Evolutionary conservation across 169 alveolate genomes (phyloP).

Genomic region (Plasmodium vivax): DNA sequence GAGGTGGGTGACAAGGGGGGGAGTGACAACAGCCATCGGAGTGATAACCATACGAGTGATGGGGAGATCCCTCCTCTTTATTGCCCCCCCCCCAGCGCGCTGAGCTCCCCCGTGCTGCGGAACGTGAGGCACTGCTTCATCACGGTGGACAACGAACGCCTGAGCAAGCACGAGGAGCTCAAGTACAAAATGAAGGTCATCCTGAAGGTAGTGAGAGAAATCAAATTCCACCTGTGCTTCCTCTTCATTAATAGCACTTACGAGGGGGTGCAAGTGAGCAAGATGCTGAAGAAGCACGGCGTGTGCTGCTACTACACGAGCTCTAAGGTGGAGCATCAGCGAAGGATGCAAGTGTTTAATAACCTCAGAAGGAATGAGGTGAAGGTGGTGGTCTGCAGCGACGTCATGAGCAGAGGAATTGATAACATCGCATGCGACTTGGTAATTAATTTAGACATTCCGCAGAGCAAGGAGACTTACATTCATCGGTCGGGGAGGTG

Average conservation of each 20-base stretch:
- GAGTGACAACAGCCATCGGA: too few relatives aligned
- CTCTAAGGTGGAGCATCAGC: constrained; percentile 78
- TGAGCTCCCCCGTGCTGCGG: constrained; percentile 25
- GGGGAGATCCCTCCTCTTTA: not conserved
- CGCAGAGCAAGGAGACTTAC: constrained; percentile 86
- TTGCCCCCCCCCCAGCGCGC: not conserved
- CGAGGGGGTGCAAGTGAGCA: constrained; percentile 56
- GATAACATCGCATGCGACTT: constrained; percentile 89
- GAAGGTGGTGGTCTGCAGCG: constrained; percentile 89
- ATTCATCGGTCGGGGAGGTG: constrained; percentile 93
- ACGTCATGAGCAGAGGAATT: constrained; percentile 93
- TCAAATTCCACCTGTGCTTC: constrained; percentile 38
- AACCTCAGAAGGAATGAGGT: constrained; percentile 57
- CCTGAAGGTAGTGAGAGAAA: constrained; percentile 30
- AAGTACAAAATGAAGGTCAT: constrained; percentile 55
- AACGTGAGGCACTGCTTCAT: constrained; percentile 49
- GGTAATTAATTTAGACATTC: constrained; percentile 92
- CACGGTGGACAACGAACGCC: constrained; percentile 32
- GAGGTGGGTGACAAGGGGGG: not conserved
- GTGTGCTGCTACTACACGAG: constrained; percentile 77
- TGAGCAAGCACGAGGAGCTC: constrained; percentile 42
- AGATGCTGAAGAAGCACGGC: constrained; percentile 73
- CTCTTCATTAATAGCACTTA: constrained; percentile 48
- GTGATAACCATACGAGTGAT: too few relatives aligned
- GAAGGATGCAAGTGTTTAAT: constrained; percentile 64